A percentile compares a stretch with the other conserved stretches of the same genome.
Evolutionary conservation across 2,329 filamentous ascomycete species (phyloP).

Genomic region (Hortaea sp.): DNA sequence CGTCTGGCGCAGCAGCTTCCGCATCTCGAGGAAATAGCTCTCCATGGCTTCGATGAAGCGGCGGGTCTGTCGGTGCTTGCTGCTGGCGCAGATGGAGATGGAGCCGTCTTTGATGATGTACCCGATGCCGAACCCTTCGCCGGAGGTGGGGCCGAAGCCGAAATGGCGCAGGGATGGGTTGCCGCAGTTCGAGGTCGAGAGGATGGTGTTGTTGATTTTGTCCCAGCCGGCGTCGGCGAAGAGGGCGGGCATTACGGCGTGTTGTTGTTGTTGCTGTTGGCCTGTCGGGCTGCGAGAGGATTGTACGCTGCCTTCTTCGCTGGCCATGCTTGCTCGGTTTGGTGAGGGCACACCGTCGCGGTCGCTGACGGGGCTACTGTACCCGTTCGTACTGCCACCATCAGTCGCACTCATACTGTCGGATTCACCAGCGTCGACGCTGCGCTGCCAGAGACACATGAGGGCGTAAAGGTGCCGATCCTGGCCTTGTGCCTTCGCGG

Average conservation of each 20-base stretch:
- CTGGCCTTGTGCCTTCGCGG: constrained; percentile 80
- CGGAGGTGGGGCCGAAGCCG: constrained; percentile 89
- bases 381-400: constrained; percentile 53
- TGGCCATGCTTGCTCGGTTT: constrained; percentile 41
- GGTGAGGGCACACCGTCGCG: constrained; percentile 42
- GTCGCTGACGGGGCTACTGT: constrained; percentile 36
- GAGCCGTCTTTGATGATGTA: constrained; percentile 97
- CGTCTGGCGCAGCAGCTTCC: constrained; percentile 68
- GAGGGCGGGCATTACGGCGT: constrained; percentile 58
- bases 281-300: constrained; percentile 40
- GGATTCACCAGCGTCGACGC: constrained; percentile 59
- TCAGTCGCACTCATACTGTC: constrained; percentile 32
- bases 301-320: constrained; percentile 37
- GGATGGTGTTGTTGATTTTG: constrained; percentile 83
- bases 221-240: constrained; percentile 91
- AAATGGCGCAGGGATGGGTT: constrained; percentile 93
- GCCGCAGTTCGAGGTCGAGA: constrained; percentile 97
- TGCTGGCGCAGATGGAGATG: constrained; percentile 83
- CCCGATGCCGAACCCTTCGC: constrained; percentile 90
- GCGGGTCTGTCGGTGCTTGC: constrained; percentile 86
- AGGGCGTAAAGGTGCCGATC: constrained; percentile 90
- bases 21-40: constrained; percentile 80
- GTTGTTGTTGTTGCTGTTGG: constrained; percentile 21
- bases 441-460: constrained; percentile 89
- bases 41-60: constrained; percentile 85